Base-by-base conservation (phyloP, 2,329 filamentous ascomycete species). In the Alternaria sp. region DNA sequence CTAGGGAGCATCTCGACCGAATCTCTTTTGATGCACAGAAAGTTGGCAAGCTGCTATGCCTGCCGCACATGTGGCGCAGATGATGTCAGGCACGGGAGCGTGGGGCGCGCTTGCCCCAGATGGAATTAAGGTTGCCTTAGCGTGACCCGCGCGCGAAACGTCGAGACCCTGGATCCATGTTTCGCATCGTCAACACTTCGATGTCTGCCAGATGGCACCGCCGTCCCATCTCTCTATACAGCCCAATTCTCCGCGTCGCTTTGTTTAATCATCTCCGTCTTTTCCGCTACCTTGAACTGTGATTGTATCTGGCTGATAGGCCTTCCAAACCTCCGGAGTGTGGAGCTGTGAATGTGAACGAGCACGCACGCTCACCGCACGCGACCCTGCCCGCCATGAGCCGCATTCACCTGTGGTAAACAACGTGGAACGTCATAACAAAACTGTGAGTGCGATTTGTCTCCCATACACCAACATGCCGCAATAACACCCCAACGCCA, bases 51-150 rank as follows among this genome's bases (percentile, higher is more conserved):
- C 59, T 44, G 43, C 37, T 60, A 49, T 66, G 62, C 58, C 60
- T 30, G 60, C 46, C 28, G n/a, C 20, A 21, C 44, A 23, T 54
- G 68, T 71, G 64, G 67, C 65, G 69, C 63, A 64, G 54, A 73
- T 73, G 71, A 73, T 72, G 69, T 72, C 71, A 73, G 64, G 65
- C 65, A 67, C 66, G 64, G 64, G 51, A 62, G 59, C 37, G 65
- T 50, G 63, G 61, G 55, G 60, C 47, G 55, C 43, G 47, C 66
- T 71, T 73, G 65, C 50, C 66, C 64, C 43, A 45, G 26, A 18
- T 63, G 60, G 28, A 63, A 62, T 60, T 70, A 73, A 71, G 65
- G 70, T 69, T 71, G 69, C 67, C 65, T 68, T 74, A 72, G 72
- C 67, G 58, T 46, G 47, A 55, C 64, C 63, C 41, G 60, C 54